Percentiles rank a stretch among this genome's conserved stretches.
These are phyloP conservation scores for Alternaria sp. DNA, from an alignment of 2,329 filamentous ascomycete species.

Conservation along the genomic window DNA sequence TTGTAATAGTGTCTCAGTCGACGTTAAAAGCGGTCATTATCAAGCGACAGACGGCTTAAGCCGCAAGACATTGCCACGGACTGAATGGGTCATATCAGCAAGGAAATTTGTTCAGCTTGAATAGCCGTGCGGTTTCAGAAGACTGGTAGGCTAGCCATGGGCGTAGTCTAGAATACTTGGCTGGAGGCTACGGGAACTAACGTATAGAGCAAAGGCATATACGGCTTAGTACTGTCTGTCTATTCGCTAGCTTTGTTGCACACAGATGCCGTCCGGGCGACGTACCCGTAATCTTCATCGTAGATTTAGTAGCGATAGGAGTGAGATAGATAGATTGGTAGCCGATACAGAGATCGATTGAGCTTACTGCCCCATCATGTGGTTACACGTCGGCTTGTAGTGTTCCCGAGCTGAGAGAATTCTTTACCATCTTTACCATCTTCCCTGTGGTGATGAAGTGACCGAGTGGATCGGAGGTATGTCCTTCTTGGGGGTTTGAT, in stretches of 20 bases:
- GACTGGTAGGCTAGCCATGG: neutral
- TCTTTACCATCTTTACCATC: neutral
- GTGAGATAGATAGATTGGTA: neutral
- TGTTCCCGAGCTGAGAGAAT: neutral
- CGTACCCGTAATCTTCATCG: neutral
- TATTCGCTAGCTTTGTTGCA: neutral
- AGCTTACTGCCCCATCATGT: neutral
- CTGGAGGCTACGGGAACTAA: neutral
- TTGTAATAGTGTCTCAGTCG: neutral
- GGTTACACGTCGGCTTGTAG: neutral
- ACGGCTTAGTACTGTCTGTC: neutral
- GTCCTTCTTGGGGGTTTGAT: neutral
- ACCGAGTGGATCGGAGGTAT: conserved; percentile 1
- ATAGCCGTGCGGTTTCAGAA: neutral
- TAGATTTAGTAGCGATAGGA: neutral
- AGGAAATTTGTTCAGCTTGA: neutral
- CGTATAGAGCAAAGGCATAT: neutral
- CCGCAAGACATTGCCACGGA: neutral
- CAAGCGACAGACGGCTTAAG: neutral
- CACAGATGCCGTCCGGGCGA: neutral
- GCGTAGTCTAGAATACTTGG: neutral
- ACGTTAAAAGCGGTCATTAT: neutral
- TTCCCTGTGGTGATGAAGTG: neutral
- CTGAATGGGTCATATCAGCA: neutral
- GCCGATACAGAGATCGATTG: neutral